phyloP scores from a whole-genome alignment of 352 stramenopile species.

The Elongisporangium undulatum region DNA sequence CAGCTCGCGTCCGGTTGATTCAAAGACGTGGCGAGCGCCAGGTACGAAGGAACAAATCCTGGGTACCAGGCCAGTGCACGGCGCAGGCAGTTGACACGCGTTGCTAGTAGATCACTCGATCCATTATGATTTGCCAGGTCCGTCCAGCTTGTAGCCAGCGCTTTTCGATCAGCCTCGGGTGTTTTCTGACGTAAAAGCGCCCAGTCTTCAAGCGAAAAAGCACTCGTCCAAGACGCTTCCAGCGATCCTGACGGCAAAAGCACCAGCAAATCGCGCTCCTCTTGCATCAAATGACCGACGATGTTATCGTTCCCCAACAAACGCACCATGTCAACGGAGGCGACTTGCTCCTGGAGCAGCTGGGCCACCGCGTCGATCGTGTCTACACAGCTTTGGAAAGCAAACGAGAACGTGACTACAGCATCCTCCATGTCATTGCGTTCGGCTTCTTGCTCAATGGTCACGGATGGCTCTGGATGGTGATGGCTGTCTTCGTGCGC shows the following conservation, averaged over 20 bases:
- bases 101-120: slow-evolving; percentile 8
- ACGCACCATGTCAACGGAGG: neutral
- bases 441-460: neutral
- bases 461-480: neutral
- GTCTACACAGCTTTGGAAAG: neutral
- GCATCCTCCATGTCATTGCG: neutral
- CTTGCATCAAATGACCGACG: slow-evolving; percentile 7
- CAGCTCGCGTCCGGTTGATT: slow-evolving; percentile 14
- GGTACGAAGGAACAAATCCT: slow-evolving; percentile 15
- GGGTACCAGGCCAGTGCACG: slow-evolving; percentile 20
- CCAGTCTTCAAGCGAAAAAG: slow-evolving; percentile 15
- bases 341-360: neutral
- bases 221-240: slow-evolving; percentile 13
- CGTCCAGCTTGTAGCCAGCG: slow-evolving; percentile 15
- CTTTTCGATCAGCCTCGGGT: slow-evolving; percentile 1
- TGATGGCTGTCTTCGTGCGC: neutral
- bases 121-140: slow-evolving; percentile 7
- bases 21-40: slow-evolving; percentile 12
- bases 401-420: neutral
- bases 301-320: neutral
- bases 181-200: slow-evolving; percentile 9
- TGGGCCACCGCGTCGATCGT: neutral
- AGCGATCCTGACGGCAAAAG: neutral
- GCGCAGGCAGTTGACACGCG: slow-evolving; percentile 19
- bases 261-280: slow-evolving; percentile 10